Conservation (phyloP, 2,329 filamentous ascomycete genomes). For the Juglanconis oblonga region DNA sequence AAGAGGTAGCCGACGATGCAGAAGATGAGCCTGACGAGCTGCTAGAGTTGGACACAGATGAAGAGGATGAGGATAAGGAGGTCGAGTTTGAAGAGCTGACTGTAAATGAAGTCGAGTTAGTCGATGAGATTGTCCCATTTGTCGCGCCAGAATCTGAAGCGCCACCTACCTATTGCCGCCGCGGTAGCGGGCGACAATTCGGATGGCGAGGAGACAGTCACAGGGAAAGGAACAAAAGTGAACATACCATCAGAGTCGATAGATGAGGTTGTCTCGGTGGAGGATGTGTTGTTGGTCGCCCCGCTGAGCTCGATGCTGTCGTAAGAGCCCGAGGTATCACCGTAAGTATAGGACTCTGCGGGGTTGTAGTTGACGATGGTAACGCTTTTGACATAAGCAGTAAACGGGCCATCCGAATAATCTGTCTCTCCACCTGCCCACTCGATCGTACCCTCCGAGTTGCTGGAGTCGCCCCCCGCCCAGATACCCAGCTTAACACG, state of each 20-base stretch:
- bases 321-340: constrained; percentile 39
- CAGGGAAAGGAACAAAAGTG: not conserved
- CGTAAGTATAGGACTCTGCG: constrained; percentile 40
- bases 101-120: constrained; percentile 19
- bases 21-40: not conserved
- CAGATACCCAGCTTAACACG: constrained; percentile 68
- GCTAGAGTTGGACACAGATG: not conserved
- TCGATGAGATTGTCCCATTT: constrained; percentile 6
- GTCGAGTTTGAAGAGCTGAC: constrained; percentile 9
- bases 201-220: not conserved
- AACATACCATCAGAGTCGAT: not conserved
- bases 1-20: not conserved
- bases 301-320: constrained; percentile 38
- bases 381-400: constrained; percentile 43
- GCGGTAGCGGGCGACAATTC: not conserved
- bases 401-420: constrained; percentile 41
- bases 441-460: constrained; percentile 66
- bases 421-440: constrained; percentile 62
- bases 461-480: constrained; percentile 56
- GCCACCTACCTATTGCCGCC: not conserved
- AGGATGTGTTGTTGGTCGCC: constrained; percentile 3
- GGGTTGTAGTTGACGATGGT: constrained; percentile 38
- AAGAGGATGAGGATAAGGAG: constrained; percentile 1
- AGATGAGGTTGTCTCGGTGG: constrained; percentile 11
- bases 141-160: not conserved